Evolutionary conservation across 2,329 filamentous ascomycete genomes (phyloP).

Genomic region (Dactylellina haptotyla): DNA sequence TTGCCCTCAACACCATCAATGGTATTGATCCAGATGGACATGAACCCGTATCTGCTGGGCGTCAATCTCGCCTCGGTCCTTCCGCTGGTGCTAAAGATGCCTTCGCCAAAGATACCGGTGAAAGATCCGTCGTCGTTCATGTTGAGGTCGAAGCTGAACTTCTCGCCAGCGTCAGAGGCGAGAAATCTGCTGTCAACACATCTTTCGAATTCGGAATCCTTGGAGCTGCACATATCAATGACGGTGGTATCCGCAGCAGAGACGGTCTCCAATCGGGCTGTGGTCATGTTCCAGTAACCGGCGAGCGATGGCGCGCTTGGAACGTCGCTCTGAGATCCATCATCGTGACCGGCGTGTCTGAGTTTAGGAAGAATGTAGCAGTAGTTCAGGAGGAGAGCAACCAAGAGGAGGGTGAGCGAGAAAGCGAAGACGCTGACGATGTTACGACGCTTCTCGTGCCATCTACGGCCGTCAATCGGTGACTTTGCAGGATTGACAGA

Average conservation of each 20-base stretch:
- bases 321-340: slow-evolving; percentile 10
- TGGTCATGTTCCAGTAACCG: slow-evolving; percentile 43
- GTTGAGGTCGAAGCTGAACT: slow-evolving; percentile 30
- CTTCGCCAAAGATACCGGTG: slow-evolving; percentile 37
- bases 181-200: slow-evolving; percentile 49
- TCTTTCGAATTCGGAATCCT: slow-evolving; percentile 39
- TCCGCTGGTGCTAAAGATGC: slow-evolving; percentile 29
- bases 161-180: slow-evolving; percentile 5
- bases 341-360: neutral
- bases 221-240: slow-evolving; percentile 34
- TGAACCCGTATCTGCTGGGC: slow-evolving; percentile 31
- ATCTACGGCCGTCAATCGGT: slow-evolving; percentile 44
- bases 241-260: slow-evolving; percentile 20
- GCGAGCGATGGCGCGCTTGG: neutral
- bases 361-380: slow-evolving; percentile 45
- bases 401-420: slow-evolving; percentile 25
- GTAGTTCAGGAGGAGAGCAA: slow-evolving; percentile 38
- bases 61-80: slow-evolving; percentile 26
- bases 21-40: slow-evolving; percentile 39
- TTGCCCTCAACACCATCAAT: slow-evolving; percentile 28
- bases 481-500: slow-evolving; percentile 45
- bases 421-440: slow-evolving; percentile 35
- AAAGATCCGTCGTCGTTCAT: slow-evolving; percentile 38
- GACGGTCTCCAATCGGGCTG: slow-evolving; percentile 17
- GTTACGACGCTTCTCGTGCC: slow-evolving; percentile 47